Evolutionary conservation across 2,329 filamentous ascomycete genomes (phyloP).

Genomic region (Colletotrichum liaoningense): DNA sequence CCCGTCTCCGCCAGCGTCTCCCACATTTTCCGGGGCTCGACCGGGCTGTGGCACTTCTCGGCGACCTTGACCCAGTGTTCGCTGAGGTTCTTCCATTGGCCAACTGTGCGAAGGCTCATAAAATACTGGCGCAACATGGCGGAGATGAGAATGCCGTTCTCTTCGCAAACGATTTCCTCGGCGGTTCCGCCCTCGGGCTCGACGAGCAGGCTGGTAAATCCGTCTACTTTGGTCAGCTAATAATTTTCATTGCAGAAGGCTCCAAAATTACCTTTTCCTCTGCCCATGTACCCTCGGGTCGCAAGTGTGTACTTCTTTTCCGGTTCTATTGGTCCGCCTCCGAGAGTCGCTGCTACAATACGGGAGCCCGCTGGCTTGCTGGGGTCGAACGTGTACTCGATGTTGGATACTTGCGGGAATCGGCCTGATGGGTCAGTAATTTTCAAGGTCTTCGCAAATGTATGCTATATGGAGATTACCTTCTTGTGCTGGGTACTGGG

Average conservation of each 20-base stretch:
- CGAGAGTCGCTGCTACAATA: conserved; percentile 72
- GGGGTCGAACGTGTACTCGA: conserved; percentile 79
- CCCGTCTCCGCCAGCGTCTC: conserved; percentile 44
- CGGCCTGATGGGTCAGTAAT: conserved; percentile 53
- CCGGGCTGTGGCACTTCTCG: conserved; percentile 65
- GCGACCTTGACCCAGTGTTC: conserved; percentile 77
- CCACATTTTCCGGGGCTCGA: conserved; percentile 53
- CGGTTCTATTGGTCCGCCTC: conserved; percentile 69
- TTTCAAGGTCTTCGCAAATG: too few species aligned
- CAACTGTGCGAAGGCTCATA: conserved; percentile 83
- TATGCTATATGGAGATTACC: conserved; percentile 51
- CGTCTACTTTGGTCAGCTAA: conserved; percentile 61
- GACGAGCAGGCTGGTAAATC: conserved; percentile 81
- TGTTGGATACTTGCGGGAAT: conserved; percentile 89
- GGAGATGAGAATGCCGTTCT: conserved; percentile 88
- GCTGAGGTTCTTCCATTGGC: conserved; percentile 81
- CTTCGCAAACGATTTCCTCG: conserved; percentile 84
- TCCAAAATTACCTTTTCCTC: conserved; percentile 71
- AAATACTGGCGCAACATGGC: conserved; percentile 93
- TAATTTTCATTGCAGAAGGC: not conserved
- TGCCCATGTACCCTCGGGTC: conserved; percentile 89
- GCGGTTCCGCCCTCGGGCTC: conserved; percentile 80
- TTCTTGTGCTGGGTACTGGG: conserved; percentile 84
- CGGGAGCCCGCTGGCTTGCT: conserved; percentile 69
- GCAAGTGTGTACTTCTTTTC: conserved; percentile 77